Evolutionary conservation across 2,329 filamentous ascomycete species (phyloP).

Genomic region (Cadophora malorum): DNA sequence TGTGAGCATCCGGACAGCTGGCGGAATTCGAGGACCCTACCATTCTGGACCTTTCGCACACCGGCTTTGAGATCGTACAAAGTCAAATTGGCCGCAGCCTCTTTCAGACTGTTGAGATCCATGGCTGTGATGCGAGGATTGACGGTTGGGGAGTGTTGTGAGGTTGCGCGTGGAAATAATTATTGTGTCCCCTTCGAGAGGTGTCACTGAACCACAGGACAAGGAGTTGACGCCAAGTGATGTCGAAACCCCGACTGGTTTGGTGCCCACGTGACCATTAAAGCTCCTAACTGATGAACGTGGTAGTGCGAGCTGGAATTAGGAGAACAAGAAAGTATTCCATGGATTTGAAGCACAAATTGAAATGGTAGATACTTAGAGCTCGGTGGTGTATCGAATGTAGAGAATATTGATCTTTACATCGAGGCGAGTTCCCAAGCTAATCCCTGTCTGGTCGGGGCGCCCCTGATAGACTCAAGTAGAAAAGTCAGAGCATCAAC

Average conservation of each 20-base stretch:
- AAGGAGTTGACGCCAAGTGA: constrained; percentile 16
- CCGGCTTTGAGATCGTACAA: constrained; percentile 79
- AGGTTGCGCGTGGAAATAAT: constrained; percentile 23
- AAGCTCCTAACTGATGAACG: neutral
- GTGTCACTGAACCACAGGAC: neutral
- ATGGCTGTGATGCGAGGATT: constrained; percentile 48
- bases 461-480: constrained; percentile 19
- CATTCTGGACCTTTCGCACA: constrained; percentile 80
- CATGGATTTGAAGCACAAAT: neutral
- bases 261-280: constrained; percentile 2
- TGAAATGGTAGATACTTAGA: neutral
- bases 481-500: constrained; percentile 29
- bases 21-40: constrained; percentile 52
- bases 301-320: neutral
- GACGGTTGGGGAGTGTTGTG: constrained; percentile 5
- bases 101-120: constrained; percentile 72
- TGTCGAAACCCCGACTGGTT: constrained; percentile 18
- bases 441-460: constrained; percentile 24
- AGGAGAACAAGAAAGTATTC: neutral
- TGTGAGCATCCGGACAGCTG: constrained; percentile 42
- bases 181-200: constrained; percentile 23
- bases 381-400: neutral
- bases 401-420: constrained; percentile 1
- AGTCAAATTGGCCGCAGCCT: constrained; percentile 74
- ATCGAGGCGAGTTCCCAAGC: constrained; percentile 19